Evolutionary conservation across 1,284 basidiomycete species (phyloP).

Genomic region (Ganoderma lingzhi): DNA sequence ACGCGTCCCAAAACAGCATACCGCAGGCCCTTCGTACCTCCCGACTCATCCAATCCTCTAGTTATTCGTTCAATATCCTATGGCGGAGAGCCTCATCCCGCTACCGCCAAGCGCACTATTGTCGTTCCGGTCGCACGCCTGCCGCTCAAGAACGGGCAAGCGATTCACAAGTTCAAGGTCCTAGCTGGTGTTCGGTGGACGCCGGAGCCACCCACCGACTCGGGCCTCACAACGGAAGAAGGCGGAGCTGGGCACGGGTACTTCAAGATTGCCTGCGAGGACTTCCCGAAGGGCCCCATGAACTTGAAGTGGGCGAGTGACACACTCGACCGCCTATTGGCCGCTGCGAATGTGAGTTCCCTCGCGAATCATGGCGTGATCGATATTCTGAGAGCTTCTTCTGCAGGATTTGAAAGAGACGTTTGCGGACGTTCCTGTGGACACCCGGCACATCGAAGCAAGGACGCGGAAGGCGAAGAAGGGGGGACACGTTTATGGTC

Average conservation of each 20-base stretch:
- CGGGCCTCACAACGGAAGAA: constrained; percentile 57
- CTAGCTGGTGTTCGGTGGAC: constrained; percentile 88
- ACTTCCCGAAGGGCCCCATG: constrained; percentile 79
- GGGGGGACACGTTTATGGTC: constrained; percentile 69
- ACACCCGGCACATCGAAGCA: constrained; percentile 78
- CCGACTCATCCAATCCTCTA: constrained; percentile 63
- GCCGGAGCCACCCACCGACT: constrained; percentile 71
- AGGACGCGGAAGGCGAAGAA: constrained; percentile 74
- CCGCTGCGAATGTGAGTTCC: constrained; percentile 78
- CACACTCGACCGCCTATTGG: constrained; percentile 73
- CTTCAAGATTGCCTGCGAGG: constrained; percentile 88
- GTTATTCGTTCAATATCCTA: constrained; percentile 82
- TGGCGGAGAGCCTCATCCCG: constrained; percentile 77
- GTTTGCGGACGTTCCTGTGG: constrained; percentile 76
- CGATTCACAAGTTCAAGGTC: constrained; percentile 82
- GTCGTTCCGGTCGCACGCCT: constrained; percentile 78
- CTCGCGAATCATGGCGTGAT: background rate
- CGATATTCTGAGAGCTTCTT: background rate
- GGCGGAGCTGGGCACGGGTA: constrained; percentile 71
- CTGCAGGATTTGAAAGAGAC: constrained; percentile 57
- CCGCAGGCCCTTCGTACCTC: constrained; percentile 78
- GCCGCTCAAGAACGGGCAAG: constrained; percentile 65
- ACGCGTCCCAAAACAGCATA: constrained; percentile 58
- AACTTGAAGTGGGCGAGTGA: constrained; percentile 91
- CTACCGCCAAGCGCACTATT: constrained; percentile 72